phyloP scores from a whole-genome alignment of 2,329 filamentous ascomycete species.

The Blastomyces silverae region DNA sequence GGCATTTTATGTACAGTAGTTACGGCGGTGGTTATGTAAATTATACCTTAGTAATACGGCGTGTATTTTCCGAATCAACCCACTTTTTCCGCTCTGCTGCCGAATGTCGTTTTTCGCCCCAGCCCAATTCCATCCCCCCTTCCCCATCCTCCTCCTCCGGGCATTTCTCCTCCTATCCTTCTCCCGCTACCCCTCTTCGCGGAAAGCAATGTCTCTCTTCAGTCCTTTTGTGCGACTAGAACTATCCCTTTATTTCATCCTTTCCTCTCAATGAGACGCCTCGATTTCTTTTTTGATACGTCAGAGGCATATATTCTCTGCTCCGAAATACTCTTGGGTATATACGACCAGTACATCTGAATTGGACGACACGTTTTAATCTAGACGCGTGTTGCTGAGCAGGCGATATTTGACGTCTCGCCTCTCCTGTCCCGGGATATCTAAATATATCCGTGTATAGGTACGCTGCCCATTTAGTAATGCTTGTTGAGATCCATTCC shows the following conservation, averaged over 20 bases:
- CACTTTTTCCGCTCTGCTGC: constrained; percentile 1
- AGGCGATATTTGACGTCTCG: neutral
- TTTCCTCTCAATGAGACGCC: neutral
- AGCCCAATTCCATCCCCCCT: neutral
- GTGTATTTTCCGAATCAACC: constrained; percentile 14
- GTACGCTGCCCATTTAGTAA: neutral
- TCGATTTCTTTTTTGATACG: neutral
- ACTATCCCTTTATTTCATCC: neutral
- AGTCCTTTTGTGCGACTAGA: neutral
- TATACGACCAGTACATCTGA: neutral
- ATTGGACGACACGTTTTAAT: neutral
- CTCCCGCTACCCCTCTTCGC: neutral
- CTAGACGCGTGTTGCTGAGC: neutral
- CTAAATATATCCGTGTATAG: neutral
- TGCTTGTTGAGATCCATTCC: neutral
- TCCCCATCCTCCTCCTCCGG: neutral
- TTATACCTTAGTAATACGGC: neutral
- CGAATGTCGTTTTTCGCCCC: constrained; percentile 8
- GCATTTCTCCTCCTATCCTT: neutral
- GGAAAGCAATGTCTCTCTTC: neutral
- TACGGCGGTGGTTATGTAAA: neutral
- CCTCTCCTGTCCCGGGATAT: neutral
- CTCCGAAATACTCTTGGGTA: neutral
- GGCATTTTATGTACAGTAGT: neutral
- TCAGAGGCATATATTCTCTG: neutral